Evolutionary conservation across 176 grass and related monocot species (phyloP).

Genomic region (Canna indica): DNA sequence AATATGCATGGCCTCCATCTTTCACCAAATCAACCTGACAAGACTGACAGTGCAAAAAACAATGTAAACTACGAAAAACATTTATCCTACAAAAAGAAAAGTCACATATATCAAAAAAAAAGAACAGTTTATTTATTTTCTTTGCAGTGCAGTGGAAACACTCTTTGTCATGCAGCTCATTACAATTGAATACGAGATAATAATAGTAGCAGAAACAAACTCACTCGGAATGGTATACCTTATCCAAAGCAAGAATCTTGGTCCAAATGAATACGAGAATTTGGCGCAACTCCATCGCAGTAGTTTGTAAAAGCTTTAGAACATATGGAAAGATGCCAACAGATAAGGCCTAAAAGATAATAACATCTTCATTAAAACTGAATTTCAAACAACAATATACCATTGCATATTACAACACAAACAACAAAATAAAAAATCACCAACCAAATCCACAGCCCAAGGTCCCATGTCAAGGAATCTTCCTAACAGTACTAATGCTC

Average conservation of each 20-base stretch:
- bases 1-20: slow-evolving; percentile 88
- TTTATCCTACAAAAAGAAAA: background rate
- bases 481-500: slow-evolving; percentile 90
- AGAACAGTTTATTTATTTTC: background rate
- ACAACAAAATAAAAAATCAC: slow-evolving; percentile 3
- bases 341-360: slow-evolving; percentile 62
- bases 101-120: background rate
- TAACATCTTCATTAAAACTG: slow-evolving; percentile 9
- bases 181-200: background rate
- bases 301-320: slow-evolving; percentile 94
- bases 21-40: slow-evolving; percentile 98
- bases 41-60: slow-evolving; percentile 41
- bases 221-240: slow-evolving; percentile 31
- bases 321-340: slow-evolving; percentile 98
- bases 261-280: slow-evolving; percentile 99
- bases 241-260: slow-evolving; percentile 98
- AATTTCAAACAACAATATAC: slow-evolving; percentile 9
- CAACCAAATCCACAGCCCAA: slow-evolving; percentile 97
- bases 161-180: too few relatives aligned
- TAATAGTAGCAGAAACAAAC: background rate
- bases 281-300: slow-evolving; percentile 76
- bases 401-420: background rate
- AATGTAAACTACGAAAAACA: slow-evolving; percentile 17
- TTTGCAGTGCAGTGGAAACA: background rate
- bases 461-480: slow-evolving; percentile 99